Evolutionary conservation across 75 land plant genomes (phyloP).

Genomic region (Isoetes taiwanensis): DNA sequence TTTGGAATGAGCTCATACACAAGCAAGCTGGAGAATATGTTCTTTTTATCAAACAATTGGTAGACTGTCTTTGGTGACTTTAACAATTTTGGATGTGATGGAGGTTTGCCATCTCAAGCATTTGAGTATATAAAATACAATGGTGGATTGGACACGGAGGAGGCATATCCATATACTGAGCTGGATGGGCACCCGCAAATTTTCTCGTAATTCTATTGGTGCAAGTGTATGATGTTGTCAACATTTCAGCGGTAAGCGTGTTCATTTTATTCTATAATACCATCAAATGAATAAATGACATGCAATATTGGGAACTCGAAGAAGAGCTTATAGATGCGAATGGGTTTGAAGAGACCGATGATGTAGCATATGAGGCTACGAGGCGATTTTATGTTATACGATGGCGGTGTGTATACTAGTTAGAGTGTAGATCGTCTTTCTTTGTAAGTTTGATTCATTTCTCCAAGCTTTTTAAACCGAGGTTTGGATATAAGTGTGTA

Average conservation of each 20-base stretch:
- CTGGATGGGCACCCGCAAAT: constrained; percentile 63
- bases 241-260: constrained; percentile 76
- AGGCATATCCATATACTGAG: constrained; percentile 76
- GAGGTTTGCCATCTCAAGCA: constrained; percentile 95
- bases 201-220: constrained; percentile 45
- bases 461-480: too few relatives aligned
- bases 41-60: constrained; percentile 91
- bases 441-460: too few relatives aligned
- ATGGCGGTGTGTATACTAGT: too few relatives aligned
- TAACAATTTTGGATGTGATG: constrained; percentile 91
- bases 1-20: constrained; percentile 89
- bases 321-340: too few relatives aligned
- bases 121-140: constrained; percentile 90
- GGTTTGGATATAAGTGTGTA: too few relatives aligned
- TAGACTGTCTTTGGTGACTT: constrained; percentile 82
- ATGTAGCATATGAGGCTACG: too few relatives aligned
- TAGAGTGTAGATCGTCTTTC: too few relatives aligned
- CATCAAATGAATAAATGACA: too few relatives aligned
- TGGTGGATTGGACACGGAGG: constrained; percentile 95
- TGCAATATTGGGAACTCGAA: too few relatives aligned
- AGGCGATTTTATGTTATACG: too few relatives aligned
- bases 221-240: constrained; percentile 82
- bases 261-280: too few relatives aligned
- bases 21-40: constrained; percentile 62
- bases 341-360: too few relatives aligned